Evolutionary conservation across 2,329 filamentous ascomycete species (phyloP).

Genomic region (Paraphaeosphaeria sporulosa): DNA sequence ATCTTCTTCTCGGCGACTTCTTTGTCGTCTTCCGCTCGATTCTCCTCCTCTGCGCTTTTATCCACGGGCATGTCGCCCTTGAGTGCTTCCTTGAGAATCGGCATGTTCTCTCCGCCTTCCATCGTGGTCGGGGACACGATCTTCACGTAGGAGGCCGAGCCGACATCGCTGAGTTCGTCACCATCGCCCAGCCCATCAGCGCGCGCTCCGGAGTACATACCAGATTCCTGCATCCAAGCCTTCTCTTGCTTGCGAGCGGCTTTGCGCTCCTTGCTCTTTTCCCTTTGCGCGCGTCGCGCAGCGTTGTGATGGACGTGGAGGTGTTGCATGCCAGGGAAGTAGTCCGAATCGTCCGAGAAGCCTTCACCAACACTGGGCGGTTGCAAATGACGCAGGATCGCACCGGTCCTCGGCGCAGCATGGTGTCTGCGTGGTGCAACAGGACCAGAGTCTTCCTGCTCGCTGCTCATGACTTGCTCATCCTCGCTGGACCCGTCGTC

Average conservation of each 20-base stretch:
- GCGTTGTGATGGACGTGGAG: conserved; percentile 25
- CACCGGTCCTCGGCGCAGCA: conserved; percentile 36
- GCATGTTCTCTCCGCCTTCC: conserved; percentile 23
- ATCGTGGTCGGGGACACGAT: conserved; percentile 7
- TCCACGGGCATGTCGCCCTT: conserved; percentile 47
- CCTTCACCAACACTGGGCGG: conserved; percentile 45
- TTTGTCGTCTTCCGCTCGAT: conserved; percentile 26
- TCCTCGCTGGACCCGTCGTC: conserved; percentile 38
- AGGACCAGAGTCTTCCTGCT: conserved; percentile 26
- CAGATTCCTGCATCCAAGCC: conserved; percentile 56
- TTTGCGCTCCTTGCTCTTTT: conserved; percentile 46
- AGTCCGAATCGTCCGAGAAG: conserved; percentile 53
- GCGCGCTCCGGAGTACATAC: conserved; percentile 54
- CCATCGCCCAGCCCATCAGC: conserved; percentile 57
- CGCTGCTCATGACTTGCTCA: conserved; percentile 19
- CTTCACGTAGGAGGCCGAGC: conserved; percentile 7
- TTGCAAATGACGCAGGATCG: conserved; percentile 43
- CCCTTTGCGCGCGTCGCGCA: conserved; percentile 33
- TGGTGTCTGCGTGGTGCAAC: conserved; percentile 25
- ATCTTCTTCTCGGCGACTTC: conserved; percentile 27
- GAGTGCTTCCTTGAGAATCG: conserved; percentile 41
- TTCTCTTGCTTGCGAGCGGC: conserved; percentile 44
- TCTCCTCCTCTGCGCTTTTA: conserved; percentile 34
- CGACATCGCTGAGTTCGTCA: conserved; percentile 35
- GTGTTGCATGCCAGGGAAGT: conserved; percentile 49